phyloP scores from a whole-genome alignment of 2,329 filamentous ascomycete genomes.

The Plectosphaerella cucumerina region DNA sequence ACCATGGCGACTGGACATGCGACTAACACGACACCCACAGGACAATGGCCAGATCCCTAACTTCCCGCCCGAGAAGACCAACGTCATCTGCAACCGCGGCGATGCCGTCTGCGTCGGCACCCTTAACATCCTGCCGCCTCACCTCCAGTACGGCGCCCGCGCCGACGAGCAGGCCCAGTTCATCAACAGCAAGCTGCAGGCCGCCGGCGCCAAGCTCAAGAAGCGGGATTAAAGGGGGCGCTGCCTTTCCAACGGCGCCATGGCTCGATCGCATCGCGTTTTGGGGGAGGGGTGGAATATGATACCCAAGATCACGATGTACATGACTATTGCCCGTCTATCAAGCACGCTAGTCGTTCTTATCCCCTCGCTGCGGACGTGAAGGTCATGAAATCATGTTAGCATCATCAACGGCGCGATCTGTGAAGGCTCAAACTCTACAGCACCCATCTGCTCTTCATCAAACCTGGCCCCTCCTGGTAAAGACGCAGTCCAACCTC shows the following conservation, averaged over 20 bases:
- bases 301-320: too few relatives aligned
- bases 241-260: background rate
- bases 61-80: constrained; percentile 28
- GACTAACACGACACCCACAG: constrained; percentile 11
- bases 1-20: background rate
- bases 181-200: constrained; percentile 14
- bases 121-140: constrained; percentile 27
- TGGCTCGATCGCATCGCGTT: too few relatives aligned
- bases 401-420: too few relatives aligned
- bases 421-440: too few relatives aligned
- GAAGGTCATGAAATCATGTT: too few relatives aligned
- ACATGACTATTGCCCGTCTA: too few relatives aligned
- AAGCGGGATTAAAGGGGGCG: background rate
- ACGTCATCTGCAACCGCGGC: constrained; percentile 35
- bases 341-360: too few relatives aligned
- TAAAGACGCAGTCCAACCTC: constrained; percentile 7
- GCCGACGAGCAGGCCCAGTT: constrained; percentile 25
- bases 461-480: background rate
- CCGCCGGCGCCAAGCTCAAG: constrained; percentile 11
- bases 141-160: constrained; percentile 30
- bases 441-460: too few relatives aligned
- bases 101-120: constrained; percentile 32
- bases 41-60: constrained; percentile 29
- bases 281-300: too few relatives aligned
- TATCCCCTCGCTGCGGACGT: too few relatives aligned